Evolutionary conservation across 2,329 filamentous ascomycete genomes (phyloP).

Genomic region (Endoconidiophora laricicola): DNA sequence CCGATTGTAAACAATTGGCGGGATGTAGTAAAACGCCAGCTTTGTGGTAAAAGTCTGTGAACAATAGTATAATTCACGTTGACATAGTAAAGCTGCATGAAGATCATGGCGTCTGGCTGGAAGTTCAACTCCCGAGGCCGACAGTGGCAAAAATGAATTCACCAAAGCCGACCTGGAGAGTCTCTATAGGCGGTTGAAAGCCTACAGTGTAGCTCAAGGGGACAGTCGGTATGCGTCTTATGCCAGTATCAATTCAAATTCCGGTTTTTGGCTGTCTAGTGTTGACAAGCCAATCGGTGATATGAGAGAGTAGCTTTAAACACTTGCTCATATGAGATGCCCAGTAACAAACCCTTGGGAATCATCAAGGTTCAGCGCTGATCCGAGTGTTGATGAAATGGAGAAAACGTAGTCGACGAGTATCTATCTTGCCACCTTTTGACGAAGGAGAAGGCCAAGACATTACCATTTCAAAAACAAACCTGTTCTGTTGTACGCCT

Average conservation of each 20-base stretch:
- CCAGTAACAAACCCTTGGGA: conserved; percentile 10
- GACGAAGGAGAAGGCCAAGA: conserved; percentile 1
- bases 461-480: conserved; percentile 12
- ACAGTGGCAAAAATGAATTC: background rate
- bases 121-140: background rate
- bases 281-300: conserved; percentile 5
- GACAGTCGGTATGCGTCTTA: conserved; percentile 10
- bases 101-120: conserved; percentile 5
- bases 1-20: background rate
- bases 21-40: background rate
- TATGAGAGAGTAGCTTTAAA: conserved; percentile 8
- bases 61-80: background rate
- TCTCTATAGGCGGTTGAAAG: background rate
- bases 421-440: conserved; percentile 1
- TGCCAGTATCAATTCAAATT: conserved; percentile 10
- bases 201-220: background rate
- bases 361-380: conserved; percentile 11
- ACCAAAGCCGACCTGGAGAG: background rate
- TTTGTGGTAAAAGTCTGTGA: background rate
- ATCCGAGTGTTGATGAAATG: conserved; percentile 6
- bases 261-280: conserved; percentile 2
- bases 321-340: conserved; percentile 2
- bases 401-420: background rate
- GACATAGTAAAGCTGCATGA: conserved; percentile 1
- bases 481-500: conserved; percentile 13